Percentiles rank a stretch among this genome's conserved stretches.
Evolutionary conservation across 2,329 filamentous ascomycete genomes (phyloP).

Genomic region (Arthrobotrys sphaeroides): DNA sequence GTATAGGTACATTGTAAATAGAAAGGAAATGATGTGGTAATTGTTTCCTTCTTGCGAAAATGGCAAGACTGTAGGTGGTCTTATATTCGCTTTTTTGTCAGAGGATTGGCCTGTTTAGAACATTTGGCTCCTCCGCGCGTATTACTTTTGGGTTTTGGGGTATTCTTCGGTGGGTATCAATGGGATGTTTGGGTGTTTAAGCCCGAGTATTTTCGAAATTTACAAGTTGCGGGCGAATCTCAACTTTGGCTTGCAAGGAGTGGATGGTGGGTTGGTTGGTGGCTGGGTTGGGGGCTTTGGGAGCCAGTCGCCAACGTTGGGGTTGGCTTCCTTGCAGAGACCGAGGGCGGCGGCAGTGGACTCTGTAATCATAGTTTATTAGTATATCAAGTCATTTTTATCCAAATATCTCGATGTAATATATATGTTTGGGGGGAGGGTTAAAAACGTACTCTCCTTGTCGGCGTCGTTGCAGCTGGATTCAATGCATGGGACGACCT

Average conservation of each 20-base stretch:
- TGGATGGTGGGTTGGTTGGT: constrained; percentile 1
- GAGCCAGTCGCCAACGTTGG: constrained; percentile 52
- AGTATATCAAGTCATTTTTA: not conserved
- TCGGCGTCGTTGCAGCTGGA: constrained; percentile 37
- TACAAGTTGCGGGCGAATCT: constrained; percentile 34
- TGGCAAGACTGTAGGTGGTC: not conserved
- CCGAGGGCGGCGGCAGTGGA: constrained; percentile 41
- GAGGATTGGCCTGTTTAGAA: not conserved
- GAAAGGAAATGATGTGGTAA: not conserved
- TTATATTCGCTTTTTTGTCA: constrained; percentile 16
- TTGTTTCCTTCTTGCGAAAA: constrained; percentile 15
- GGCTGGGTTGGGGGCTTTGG: constrained; percentile 34
- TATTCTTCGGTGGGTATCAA: not conserved
- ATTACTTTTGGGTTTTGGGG: not conserved
- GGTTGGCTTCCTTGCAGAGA: constrained; percentile 52
- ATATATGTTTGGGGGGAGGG: not conserved
- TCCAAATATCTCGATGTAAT: too few relatives aligned
- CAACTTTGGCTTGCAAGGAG: constrained; percentile 50
- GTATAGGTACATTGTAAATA: constrained; percentile 34
- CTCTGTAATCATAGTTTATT: constrained; percentile 30
- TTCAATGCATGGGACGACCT: constrained; percentile 50
- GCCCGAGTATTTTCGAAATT: not conserved
- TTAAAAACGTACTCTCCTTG: constrained; percentile 50
- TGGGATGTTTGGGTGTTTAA: not conserved
- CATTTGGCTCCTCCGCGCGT: not conserved